Percentiles rank a stretch among this genome's conserved stretches.
These are phyloP conservation scores for Phytophthora hibernalis DNA, from an alignment of 352 stramenopile species.

Conservation along the genomic window DNA sequence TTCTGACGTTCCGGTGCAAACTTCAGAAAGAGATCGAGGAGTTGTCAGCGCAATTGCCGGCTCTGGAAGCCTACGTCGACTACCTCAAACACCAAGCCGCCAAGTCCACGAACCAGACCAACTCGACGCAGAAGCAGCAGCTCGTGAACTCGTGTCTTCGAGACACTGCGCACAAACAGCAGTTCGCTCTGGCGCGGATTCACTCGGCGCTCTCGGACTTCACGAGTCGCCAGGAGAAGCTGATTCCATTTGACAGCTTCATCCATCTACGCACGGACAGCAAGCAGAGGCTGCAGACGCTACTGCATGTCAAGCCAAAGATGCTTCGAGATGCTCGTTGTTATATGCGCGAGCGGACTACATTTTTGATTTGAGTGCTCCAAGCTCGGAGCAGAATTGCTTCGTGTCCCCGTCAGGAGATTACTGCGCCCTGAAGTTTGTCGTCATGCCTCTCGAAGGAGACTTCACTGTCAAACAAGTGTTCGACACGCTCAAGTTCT, in stretches of 20 bases:
- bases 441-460: conserved; percentile 36
- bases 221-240: conserved; percentile 35
- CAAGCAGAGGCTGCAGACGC: conserved; percentile 17
- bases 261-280: conserved; percentile 31
- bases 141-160: conserved; percentile 42
- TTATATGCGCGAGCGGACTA: conserved; percentile 38
- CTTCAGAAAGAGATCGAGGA: conserved; percentile 43
- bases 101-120: conserved; percentile 31
- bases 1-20: conserved; percentile 21
- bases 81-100: conserved; percentile 45
- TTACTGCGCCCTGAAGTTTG: conserved; percentile 38
- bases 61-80: conserved; percentile 43
- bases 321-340: conserved; percentile 34
- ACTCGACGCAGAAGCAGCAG: conserved; percentile 40
- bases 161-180: conserved; percentile 23
- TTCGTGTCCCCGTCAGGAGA: conserved; percentile 36
- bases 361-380: conserved; percentile 26
- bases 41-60: conserved; percentile 27
- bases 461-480: conserved; percentile 28
- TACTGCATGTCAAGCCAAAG: conserved; percentile 15
- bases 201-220: conserved; percentile 37
- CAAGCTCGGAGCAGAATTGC: conserved; percentile 28
- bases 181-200: conserved; percentile 29
- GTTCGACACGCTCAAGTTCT: conserved; percentile 39
- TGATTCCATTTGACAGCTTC: conserved; percentile 35